Evolutionary conservation across 768 basidiomycete genomes (phyloP).

Genomic region (Rhizopogon roseolus): DNA sequence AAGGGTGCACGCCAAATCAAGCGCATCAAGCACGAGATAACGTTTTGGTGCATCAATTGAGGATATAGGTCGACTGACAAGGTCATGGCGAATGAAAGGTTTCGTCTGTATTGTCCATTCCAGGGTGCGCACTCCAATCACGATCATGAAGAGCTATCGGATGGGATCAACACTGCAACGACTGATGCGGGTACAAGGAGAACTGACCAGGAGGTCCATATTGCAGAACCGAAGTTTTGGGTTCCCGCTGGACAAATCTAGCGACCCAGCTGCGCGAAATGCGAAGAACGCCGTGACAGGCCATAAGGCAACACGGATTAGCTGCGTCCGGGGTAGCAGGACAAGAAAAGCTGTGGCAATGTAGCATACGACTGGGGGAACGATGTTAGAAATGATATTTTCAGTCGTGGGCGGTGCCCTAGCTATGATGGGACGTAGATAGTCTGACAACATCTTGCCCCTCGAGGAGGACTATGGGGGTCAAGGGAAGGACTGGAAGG

Average conservation of each 20-base stretch:
- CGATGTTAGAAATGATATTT: slow-evolving; percentile 30
- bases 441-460: too few species aligned
- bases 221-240: slow-evolving; percentile 4
- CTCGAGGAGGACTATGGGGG: too few species aligned
- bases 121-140: slow-evolving; percentile 9
- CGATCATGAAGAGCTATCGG: slow-evolving; percentile 11
- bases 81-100: slow-evolving; percentile 9
- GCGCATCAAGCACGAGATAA: slow-evolving; percentile 28
- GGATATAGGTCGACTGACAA: not conserved
- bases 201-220: slow-evolving; percentile 9
- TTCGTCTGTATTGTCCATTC: slow-evolving; percentile 11
- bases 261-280: slow-evolving; percentile 23
- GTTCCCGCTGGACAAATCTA: slow-evolving; percentile 5
- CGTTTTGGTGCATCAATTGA: not conserved
- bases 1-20: slow-evolving; percentile 46
- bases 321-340: too few species aligned
- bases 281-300: too few species aligned
- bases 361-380: slow-evolving; percentile 34
- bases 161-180: not conserved
- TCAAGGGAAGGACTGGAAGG: too few species aligned
- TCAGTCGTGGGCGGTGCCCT: slow-evolving; percentile 24
- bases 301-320: too few species aligned
- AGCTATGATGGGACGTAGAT: slow-evolving; percentile 5
- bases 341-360: too few species aligned
- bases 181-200: too few species aligned